Percentiles rank a stretch among this genome's conserved stretches.
Evolutionary conservation across 371 early-diverging fungal species (phyloP).

Genomic region (Zopfochytrium polystomum): DNA sequence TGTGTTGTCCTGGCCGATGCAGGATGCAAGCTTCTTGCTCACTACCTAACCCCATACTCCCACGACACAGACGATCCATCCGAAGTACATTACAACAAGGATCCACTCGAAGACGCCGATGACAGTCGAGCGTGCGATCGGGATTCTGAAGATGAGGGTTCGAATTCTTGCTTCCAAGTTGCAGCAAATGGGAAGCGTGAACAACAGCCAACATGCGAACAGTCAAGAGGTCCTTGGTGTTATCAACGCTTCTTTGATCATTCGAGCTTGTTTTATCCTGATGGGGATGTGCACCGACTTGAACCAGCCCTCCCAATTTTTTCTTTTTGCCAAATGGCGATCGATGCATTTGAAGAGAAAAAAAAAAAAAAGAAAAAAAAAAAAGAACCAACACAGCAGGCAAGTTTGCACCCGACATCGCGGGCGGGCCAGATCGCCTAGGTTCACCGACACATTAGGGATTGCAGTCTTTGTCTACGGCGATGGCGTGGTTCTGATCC

Average conservation of each 20-base stretch:
- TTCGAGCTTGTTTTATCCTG: conserved; percentile 2
- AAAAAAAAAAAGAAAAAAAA: too few species aligned
- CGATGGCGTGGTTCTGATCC: too few species aligned
- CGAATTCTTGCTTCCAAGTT: not conserved
- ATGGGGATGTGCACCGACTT: too few species aligned
- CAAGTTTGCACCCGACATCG: too few species aligned
- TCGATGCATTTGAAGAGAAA: too few species aligned
- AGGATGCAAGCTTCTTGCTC: conserved; percentile 1
- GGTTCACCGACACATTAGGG: too few species aligned
- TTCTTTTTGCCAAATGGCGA: too few species aligned
- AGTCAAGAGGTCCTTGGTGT: too few species aligned
- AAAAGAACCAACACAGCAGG: too few species aligned
- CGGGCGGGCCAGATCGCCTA: too few species aligned
- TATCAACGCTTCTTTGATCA: not conserved
- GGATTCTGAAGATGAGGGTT: conserved; percentile 17
- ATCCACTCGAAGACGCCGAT: conserved; percentile 16
- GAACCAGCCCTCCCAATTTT: too few species aligned
- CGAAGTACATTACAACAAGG: conserved; percentile 8
- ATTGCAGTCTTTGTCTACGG: too few species aligned
- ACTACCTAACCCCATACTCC: conserved; percentile 8
- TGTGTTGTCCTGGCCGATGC: conserved; percentile 6
- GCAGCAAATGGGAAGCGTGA: not conserved
- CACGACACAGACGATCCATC: not conserved
- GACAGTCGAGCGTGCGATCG: conserved; percentile 11
- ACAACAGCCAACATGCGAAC: not conserved